Evolutionary conservation across 2,329 filamentous ascomycete species (phyloP), one percentile per base, ranked within the genome.

Genomic region (Aureobasidium leucospermi): DNA sequence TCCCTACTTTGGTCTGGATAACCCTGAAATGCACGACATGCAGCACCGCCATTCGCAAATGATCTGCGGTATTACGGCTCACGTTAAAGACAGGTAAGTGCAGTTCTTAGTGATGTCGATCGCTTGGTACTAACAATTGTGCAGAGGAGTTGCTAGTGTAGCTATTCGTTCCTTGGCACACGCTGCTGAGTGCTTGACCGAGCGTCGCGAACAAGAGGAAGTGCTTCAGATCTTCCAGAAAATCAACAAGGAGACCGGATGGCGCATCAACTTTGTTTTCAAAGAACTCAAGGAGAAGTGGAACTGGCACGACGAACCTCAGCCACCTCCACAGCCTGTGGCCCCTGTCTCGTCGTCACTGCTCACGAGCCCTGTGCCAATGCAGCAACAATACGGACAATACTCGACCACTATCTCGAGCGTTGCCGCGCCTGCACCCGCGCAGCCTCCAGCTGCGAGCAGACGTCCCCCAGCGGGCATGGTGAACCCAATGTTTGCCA

Each of bases 1-100:
- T 69, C 92, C 92, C 0, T 71, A 87, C 55, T 79, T 85, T 39
- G 77, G 82, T 10, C 76, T 80, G 7, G 79, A 83, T 39, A 79
- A 80, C 2, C 77, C 83, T 4, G 86, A 90, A 61, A 89, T 93
- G 83, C 82, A 81, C 48, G 78, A 81, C 4, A 80, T 88, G 68
- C 85, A 88, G 66, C 78, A 86, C 51, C 83, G 84, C 62, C 90
- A 96, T 69, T 87, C 90, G 0, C 86, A 88, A 65, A 87, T 92
- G 69, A 87, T 96, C 28, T 96, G 92, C 69, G 93, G 93, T 13
- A 95, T 97, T 63, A 85, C 89, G 28, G 89, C 90, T 2, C 90
- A 96, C 69, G 85, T 87, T 55, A 89, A 91, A 67, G 90, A 96
- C 69, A 81, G 84, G 78, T 81, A 69, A 66, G 75, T 69, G 10